These are phyloP conservation scores for Colletotrichum orchidophilum DNA, from an alignment of 2,329 filamentous ascomycete species.

Conservation along the genomic window DNA sequence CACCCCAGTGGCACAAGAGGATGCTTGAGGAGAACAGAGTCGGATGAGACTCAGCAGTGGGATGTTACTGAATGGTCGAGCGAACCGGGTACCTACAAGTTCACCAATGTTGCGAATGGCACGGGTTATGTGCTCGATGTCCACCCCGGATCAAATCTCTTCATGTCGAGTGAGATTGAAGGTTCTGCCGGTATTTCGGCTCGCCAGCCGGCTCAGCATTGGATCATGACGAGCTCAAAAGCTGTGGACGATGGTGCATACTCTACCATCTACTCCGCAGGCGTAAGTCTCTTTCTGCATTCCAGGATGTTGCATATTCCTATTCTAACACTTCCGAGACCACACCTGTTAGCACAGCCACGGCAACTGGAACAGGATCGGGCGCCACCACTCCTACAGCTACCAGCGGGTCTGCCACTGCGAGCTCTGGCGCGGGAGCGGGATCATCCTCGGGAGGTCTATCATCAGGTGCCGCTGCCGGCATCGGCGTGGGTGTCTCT, in stretches of 20 bases:
- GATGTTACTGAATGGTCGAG: slow-evolving; percentile 42
- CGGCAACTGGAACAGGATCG: slow-evolving; percentile 3
- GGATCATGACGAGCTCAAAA: slow-evolving; percentile 44
- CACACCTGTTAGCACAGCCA: background rate
- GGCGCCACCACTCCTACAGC: background rate
- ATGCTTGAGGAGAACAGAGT: slow-evolving; percentile 40
- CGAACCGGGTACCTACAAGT: slow-evolving; percentile 34
- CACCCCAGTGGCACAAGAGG: slow-evolving; percentile 40
- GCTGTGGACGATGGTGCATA: slow-evolving; percentile 44
- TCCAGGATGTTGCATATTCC: no score
- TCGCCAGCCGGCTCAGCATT: slow-evolving; percentile 44
- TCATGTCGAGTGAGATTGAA: slow-evolving; percentile 42
- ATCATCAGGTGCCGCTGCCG: slow-evolving; percentile 42
- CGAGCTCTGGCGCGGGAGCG: background rate
- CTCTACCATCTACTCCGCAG: slow-evolving; percentile 42
- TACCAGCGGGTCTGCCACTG: background rate
- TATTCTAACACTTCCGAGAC: background rate
- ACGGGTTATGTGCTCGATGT: slow-evolving; percentile 45
- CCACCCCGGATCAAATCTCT: slow-evolving; percentile 42
- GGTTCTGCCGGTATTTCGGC: slow-evolving; percentile 28
- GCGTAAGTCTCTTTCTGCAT: slow-evolving; percentile 33
- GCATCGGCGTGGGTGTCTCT: slow-evolving; percentile 42
- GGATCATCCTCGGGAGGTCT: slow-evolving; percentile 32
- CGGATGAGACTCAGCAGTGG: slow-evolving; percentile 44
- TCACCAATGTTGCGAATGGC: slow-evolving; percentile 45